A percentile compares a stretch with the other conserved stretches of the same genome.
These are phyloP conservation scores for Scedosporium boydii DNA, from an alignment of 2,329 filamentous ascomycete species.

Conservation along the genomic window DNA sequence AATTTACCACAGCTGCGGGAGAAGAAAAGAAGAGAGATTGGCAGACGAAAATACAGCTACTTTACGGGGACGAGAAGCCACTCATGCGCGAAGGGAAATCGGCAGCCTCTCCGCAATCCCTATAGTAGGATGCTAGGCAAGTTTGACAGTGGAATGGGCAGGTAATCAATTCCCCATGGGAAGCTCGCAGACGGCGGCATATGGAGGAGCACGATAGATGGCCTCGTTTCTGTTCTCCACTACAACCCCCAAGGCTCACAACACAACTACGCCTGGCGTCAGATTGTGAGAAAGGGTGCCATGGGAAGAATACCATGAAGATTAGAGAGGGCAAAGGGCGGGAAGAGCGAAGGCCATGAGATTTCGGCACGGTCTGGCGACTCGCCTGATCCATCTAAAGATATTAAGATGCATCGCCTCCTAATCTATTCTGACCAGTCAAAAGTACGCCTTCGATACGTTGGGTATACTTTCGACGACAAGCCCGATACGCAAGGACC, in stretches of 20 bases:
- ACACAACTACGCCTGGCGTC: not conserved
- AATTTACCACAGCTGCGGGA: not conserved
- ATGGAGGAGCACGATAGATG: not conserved
- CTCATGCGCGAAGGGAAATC: too few species aligned
- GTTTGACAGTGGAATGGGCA: too few species aligned
- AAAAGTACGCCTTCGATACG: conserved; percentile 2
- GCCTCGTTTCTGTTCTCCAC: not conserved
- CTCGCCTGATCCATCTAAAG: not conserved
- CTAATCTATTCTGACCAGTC: not conserved
- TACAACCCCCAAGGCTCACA: not conserved
- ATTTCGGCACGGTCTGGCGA: not conserved
- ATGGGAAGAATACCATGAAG: not conserved
- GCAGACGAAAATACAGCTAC: not conserved
- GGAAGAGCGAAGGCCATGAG: not conserved
- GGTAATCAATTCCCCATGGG: too few species aligned
- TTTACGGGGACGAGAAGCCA: not conserved
- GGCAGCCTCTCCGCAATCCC: too few species aligned
- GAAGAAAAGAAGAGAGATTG: not conserved
- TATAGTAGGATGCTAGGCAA: too few species aligned
- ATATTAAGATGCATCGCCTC: not conserved
- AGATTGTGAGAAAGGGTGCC: not conserved
- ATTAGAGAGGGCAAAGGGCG: not conserved
- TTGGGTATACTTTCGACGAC: not conserved
- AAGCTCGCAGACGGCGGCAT: not conserved
- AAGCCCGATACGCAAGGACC: not conserved